These are phyloP conservation scores for Rhamnella rubrinervis DNA, from an alignment of 331 rosid species.

Conservation along the genomic window DNA sequence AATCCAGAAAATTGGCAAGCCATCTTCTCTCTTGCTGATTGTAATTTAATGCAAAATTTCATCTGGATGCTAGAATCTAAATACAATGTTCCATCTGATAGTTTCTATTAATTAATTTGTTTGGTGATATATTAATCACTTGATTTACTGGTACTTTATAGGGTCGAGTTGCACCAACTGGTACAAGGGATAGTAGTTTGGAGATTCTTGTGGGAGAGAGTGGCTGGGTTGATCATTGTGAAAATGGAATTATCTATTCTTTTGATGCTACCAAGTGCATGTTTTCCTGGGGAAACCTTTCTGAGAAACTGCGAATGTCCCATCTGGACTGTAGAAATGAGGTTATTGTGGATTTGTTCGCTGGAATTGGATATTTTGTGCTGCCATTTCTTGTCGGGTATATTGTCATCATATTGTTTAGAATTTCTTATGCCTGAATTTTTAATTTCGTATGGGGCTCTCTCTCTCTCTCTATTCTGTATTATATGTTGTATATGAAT, in stretches of 20 bases:
- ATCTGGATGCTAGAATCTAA: background rate
- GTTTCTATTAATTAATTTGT: slow-evolving; percentile 18
- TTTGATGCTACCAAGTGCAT: slow-evolving; percentile 90
- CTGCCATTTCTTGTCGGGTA: slow-evolving; percentile 96
- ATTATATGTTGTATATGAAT: background rate
- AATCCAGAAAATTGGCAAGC: too few relatives aligned
- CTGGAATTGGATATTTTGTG: slow-evolving; percentile 93
- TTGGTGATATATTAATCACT: slow-evolving; percentile 12
- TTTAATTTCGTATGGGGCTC: slow-evolving; percentile 3
- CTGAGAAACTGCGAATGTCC: slow-evolving; percentile 89
- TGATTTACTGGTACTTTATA: slow-evolving; percentile 31
- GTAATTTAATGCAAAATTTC: background rate
- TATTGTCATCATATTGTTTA: slow-evolving; percentile 4
- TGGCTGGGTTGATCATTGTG: slow-evolving; percentile 93
- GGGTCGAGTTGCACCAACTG: slow-evolving; percentile 85
- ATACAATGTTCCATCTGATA: slow-evolving; percentile 7
- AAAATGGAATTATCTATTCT: slow-evolving; percentile 82
- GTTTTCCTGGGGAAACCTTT: slow-evolving; percentile 99
- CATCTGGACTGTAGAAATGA: slow-evolving; percentile 61
- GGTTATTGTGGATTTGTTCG: slow-evolving; percentile 78
- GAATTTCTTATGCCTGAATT: slow-evolving; percentile 12
- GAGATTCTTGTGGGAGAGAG: slow-evolving; percentile 84
- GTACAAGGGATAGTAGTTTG: slow-evolving; percentile 84
- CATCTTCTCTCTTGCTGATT: background rate
- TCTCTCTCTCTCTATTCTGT: background rate